phyloP scores from a whole-genome alignment of 768 basidiomycete species.

The Gloeopeniophorella convolvens region DNA sequence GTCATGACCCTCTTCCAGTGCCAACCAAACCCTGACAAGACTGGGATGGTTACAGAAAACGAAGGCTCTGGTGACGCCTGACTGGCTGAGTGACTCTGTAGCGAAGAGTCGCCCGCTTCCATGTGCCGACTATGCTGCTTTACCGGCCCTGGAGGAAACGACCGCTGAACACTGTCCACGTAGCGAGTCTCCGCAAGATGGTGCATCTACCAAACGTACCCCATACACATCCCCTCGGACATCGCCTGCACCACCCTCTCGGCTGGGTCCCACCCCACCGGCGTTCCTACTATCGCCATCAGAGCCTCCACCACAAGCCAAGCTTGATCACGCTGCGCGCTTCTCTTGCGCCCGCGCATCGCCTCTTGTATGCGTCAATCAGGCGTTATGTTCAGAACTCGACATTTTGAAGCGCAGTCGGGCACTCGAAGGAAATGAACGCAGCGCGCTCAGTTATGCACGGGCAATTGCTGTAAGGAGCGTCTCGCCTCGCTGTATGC shows the following conservation, averaged over 20 bases:
- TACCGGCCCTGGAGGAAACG: slow-evolving; percentile 43
- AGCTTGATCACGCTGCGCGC: slow-evolving; percentile 30
- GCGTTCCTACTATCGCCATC: slow-evolving; percentile 22
- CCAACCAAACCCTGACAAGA: not conserved
- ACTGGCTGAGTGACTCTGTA: slow-evolving; percentile 63
- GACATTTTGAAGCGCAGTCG: slow-evolving; percentile 51
- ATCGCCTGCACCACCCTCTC: not conserved
- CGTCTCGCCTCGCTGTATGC: slow-evolving; percentile 22
- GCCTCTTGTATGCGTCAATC: slow-evolving; percentile 65
- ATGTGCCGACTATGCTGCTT: slow-evolving; percentile 50
- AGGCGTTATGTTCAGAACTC: slow-evolving; percentile 52
- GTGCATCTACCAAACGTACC: not conserved
- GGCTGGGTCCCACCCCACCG: slow-evolving; percentile 10
- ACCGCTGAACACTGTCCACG: slow-evolving; percentile 39
- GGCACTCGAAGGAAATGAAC: slow-evolving; percentile 57
- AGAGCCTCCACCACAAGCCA: slow-evolving; percentile 17
- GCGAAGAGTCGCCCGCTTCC: slow-evolving; percentile 38
- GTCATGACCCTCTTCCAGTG: slow-evolving; percentile 24
- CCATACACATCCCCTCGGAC: not conserved
- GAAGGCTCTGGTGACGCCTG: slow-evolving; percentile 62
- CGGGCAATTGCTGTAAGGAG: slow-evolving; percentile 56
- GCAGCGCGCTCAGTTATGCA: slow-evolving; percentile 66
- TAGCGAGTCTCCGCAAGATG: slow-evolving; percentile 21
- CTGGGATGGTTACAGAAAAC: slow-evolving; percentile 38
- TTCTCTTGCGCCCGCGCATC: slow-evolving; percentile 60